Evolutionary conservation across 139 green algal genomes (phyloP), one percentile per base, ranked within the genome.

Genomic region (Picochlorum sp.): DNA sequence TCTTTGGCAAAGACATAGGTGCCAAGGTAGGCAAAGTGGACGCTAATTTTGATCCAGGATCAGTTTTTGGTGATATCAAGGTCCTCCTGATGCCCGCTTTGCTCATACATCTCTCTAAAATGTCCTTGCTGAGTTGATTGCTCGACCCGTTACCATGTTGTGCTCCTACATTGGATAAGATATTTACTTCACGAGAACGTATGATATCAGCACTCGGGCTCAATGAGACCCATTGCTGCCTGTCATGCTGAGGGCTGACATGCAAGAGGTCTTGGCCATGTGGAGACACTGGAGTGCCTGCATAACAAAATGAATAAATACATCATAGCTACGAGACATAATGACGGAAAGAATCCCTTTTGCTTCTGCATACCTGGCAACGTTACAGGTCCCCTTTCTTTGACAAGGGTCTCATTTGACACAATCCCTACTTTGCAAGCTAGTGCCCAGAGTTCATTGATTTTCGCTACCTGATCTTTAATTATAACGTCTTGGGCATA

Each of bases 401-500:
- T 26, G 9, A 13, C 16, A n/a, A 69, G 38, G 26, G 7, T 64
- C 13, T 13, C 24, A 41, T 5, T 34, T 26, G 26, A 38, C 62
- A 69, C 21, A 47, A 49, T 68, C 26, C 18, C 62, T 16, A 51
- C 8, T 23, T 20, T 18, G 28, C n/a, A 20, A 37, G 20, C 20
- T 11, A 23, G n/a, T 56, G 49, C 49, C 18, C 18, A 20, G 15
- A 56, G 49, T 10, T 24, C 49, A 56, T 56, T 21, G 18, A 56
- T 13, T 56, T 56, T 56, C 10, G 56, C 30, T n/a, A 30, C 38
- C 38, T 68, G 62, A 30, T 41, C 51, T 20, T 63, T 41, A 13
- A 63, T 11, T 21, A 68, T n/a, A 18, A 26, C 4, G 13, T 21
- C 18, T 69, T 77, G 71, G 2, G 71, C 58, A 20, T 77, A 11